phyloP scores from a whole-genome alignment of 2,329 filamentous ascomycete genomes.

The Colletotrichum melonis region DNA sequence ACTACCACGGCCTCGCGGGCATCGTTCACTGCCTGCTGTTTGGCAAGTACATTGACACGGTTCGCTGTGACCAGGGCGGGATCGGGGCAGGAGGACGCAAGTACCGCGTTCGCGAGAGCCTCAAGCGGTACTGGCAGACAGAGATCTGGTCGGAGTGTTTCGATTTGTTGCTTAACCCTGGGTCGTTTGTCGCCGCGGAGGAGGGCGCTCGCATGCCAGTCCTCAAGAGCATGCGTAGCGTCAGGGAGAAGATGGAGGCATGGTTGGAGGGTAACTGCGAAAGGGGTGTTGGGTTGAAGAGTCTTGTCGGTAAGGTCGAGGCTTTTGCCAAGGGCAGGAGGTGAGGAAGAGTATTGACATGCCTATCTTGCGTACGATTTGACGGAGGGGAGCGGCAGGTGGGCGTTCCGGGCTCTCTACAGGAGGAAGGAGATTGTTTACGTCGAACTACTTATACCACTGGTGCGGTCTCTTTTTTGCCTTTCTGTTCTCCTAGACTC shows the following conservation, averaged over 20 bases:
- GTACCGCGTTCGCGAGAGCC: slow-evolving; percentile 82
- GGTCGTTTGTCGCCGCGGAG: slow-evolving; percentile 72
- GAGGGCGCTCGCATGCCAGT: slow-evolving; percentile 78
- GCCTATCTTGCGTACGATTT: not conserved
- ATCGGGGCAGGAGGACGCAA: slow-evolving; percentile 69
- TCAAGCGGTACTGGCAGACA: slow-evolving; percentile 97
- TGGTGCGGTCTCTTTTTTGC: slow-evolving; percentile 11
- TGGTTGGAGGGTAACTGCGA: slow-evolving; percentile 88
- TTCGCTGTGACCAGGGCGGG: slow-evolving; percentile 64
- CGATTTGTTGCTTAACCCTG: slow-evolving; percentile 86
- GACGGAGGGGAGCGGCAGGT: not conserved
- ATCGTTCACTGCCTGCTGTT: slow-evolving; percentile 91
- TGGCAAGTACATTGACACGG: slow-evolving; percentile 92
- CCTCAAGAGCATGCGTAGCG: slow-evolving; percentile 72
- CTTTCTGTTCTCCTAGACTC: not conserved
- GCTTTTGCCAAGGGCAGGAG: slow-evolving; percentile 52
- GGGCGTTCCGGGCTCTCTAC: slow-evolving; percentile 13
- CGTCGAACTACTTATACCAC: slow-evolving; percentile 31
- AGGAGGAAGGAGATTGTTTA: not conserved
- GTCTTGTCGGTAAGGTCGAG: slow-evolving; percentile 73
- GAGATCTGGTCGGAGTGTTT: slow-evolving; percentile 90
- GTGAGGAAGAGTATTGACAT: slow-evolving; percentile 26
- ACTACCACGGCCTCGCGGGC: slow-evolving; percentile 93
- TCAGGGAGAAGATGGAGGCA: slow-evolving; percentile 83
- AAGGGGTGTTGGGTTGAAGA: slow-evolving; percentile 80